Base-by-base conservation (phyloP, 257 asterid species). In the Primulina huaijiensis region DNA sequence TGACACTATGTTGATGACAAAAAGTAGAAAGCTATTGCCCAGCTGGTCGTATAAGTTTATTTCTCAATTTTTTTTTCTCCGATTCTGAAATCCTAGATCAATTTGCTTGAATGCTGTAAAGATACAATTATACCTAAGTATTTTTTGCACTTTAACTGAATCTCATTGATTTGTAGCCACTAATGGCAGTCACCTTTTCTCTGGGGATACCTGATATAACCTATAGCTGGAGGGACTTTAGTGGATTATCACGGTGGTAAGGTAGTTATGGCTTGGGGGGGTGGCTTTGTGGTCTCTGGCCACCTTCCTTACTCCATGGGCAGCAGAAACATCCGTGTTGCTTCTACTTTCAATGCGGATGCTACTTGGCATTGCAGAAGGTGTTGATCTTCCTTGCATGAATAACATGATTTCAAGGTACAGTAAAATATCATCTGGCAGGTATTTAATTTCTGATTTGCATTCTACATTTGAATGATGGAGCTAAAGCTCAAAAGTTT, bases 361-460 rank as follows among this genome's bases (percentile, higher is more conserved):
- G 90, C 76, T 94, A 74, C 96, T 94, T 59, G 99, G 99, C 52
- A 84, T 89, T 64, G 96, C 96, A 19, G 97, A 94, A 85, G 99
- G 99, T 74, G 97, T 91, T 29, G 97, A 97, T 56, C 97, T 94
- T 85, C 99, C 97, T 78, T 90, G 96, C 87, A 94, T 94, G 99
- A 94, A 94, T 79, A 94, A 89, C 81, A 94, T 94, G 99, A 89
- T 94, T 46, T 80, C 89, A 29, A 91, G 94, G 97, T 94, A 81
- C 71, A 69, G 19, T 64, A 58, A 34, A 68, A 19, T 60, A 34
- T 14, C 64, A 20, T 30, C 17, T 57, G 29, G 53, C 23, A 43
- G 3, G 21, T 33, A 11, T 58, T 10, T 20, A 29, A 55, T 29
- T 69, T 74, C 37, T 27, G 21, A 23, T 70, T 72, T 12, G 25